Conservation (phyloP, 148 eudicot species). For the Nepenthes mirabilis region DNA sequence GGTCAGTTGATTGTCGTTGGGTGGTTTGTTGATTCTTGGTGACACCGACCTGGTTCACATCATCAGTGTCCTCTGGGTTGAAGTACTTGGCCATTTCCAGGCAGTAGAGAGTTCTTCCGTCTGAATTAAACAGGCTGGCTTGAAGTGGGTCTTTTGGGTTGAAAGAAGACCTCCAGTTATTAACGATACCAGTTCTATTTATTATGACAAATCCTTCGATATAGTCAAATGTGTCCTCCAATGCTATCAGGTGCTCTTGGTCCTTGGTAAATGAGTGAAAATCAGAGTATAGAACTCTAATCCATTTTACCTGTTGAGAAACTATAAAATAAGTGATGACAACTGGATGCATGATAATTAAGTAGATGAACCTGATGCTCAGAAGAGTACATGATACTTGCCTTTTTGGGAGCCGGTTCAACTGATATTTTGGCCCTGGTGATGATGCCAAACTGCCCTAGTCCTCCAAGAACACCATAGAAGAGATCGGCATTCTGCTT, state of each 20-base stretch:
- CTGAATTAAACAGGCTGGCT: conserved; percentile 59
- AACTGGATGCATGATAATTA: not conserved
- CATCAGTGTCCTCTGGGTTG: conserved; percentile 32
- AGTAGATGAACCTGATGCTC: not conserved
- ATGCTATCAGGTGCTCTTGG: conserved; percentile 76
- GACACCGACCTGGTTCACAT: conserved; percentile 45
- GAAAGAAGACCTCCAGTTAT: conserved; percentile 79
- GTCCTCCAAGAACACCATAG: conserved; percentile 81
- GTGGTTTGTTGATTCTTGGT: not conserved
- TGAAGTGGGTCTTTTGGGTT: conserved; percentile 65
- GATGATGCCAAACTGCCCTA: conserved; percentile 93
- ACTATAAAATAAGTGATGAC: conserved; percentile 3
- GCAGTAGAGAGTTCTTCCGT: conserved; percentile 74
- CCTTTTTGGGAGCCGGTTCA: conserved; percentile 68
- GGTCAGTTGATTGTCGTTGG: not conserved
- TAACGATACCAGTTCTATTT: conserved; percentile 70
- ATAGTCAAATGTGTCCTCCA: conserved; percentile 55
- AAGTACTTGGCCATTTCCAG: conserved; percentile 87
- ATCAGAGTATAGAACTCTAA: conserved; percentile 71
- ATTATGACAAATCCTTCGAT: conserved; percentile 86
- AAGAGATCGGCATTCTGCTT: conserved; percentile 69
- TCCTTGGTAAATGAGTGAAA: conserved; percentile 60
- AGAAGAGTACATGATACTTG: conserved; percentile 10
- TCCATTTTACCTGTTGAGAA: conserved; percentile 84
- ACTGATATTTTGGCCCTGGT: conserved; percentile 72